Conservation (phyloP, 108 stramenopile genomes). For the Aureococcus anophagefferens region DNA sequence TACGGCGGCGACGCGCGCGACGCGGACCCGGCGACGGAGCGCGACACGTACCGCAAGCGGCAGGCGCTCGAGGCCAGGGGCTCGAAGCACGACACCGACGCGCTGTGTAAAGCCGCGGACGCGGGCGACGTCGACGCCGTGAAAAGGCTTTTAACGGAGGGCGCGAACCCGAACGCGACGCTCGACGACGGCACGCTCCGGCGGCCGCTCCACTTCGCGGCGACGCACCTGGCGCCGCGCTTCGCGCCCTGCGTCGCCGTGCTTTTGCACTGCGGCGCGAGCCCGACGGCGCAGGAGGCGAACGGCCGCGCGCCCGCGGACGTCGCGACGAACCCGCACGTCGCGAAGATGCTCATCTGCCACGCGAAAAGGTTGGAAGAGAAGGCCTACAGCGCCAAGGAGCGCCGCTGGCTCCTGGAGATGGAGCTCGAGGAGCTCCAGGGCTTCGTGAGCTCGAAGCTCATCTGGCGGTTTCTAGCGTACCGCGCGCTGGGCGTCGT, state of each 20-base stretch:
- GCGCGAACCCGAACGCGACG: too few relatives aligned
- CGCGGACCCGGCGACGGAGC: neutral
- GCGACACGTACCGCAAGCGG: neutral
- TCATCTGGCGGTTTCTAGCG: too few relatives aligned
- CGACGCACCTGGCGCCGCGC: neutral
- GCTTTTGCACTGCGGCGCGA: neutral
- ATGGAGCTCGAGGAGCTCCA: too few relatives aligned
- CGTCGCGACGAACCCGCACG: neutral
- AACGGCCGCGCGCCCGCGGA: neutral
- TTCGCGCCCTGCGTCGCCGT: neutral
- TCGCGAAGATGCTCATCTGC: neutral
- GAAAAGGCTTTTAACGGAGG: neutral
- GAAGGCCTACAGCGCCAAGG: neutral
- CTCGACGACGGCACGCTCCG: too few relatives aligned
- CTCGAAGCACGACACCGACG: neutral
- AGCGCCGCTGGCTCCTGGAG: neutral
- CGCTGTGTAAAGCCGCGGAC: neutral
- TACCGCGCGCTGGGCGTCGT: too few relatives aligned
- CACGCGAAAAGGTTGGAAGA: neutral
- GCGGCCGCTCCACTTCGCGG: neutral
- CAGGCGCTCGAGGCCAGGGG: too few relatives aligned
- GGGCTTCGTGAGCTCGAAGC: too few relatives aligned
- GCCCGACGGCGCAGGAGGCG: neutral
- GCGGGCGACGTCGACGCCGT: neutral
- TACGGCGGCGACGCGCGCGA: too few relatives aligned